These are phyloP conservation scores for Aspergillaceae sp. DNA, from an alignment of 2,329 filamentous ascomycete species.

Conservation along the genomic window DNA sequence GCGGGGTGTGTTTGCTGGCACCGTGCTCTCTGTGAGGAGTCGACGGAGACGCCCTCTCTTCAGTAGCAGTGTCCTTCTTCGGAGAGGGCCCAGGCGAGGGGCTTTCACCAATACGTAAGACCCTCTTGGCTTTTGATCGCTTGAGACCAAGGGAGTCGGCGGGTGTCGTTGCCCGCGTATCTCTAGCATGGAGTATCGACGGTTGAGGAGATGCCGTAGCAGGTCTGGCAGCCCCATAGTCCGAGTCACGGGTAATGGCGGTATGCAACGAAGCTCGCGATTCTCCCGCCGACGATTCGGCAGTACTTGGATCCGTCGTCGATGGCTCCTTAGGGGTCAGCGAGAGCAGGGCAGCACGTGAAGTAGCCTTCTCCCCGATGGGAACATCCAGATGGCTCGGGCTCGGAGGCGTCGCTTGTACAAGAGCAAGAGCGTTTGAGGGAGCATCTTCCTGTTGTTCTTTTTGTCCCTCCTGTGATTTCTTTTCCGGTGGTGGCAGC, in stretches of 20 bases:
- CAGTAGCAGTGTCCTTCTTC: conserved; percentile 15
- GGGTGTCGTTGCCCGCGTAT: conserved; percentile 14
- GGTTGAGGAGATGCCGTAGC: conserved; percentile 15
- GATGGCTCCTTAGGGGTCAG: conserved; percentile 19
- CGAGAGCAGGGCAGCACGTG: conserved; percentile 37
- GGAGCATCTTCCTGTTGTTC: conserved; percentile 14
- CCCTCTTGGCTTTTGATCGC: conserved; percentile 33
- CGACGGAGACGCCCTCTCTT: conserved; percentile 10
- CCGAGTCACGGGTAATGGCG: conserved; percentile 26
- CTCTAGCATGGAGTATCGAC: conserved; percentile 24
- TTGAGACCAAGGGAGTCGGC: conserved; percentile 28
- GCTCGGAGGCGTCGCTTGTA: conserved; percentile 36
- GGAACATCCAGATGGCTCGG: conserved; percentile 52
- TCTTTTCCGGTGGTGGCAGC: too few relatives aligned
- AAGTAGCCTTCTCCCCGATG: conserved; percentile 49
- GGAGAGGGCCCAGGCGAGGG: conserved; percentile 18
- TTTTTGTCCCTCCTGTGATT: conserved; percentile 13
- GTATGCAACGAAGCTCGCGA: conserved; percentile 22
- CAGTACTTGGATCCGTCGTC: conserved; percentile 25
- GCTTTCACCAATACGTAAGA: conserved; percentile 30
- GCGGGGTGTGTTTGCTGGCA: neutral
- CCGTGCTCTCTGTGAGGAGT: conserved; percentile 6
- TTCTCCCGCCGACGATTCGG: conserved; percentile 19
- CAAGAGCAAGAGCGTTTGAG: conserved; percentile 3
- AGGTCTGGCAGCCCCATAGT: conserved; percentile 14